A percentile compares a stretch with the other conserved stretches of the same genome.
Conservation (phyloP, 2,329 filamentous ascomycete genomes). For the Sporothrix brasiliensis region DNA sequence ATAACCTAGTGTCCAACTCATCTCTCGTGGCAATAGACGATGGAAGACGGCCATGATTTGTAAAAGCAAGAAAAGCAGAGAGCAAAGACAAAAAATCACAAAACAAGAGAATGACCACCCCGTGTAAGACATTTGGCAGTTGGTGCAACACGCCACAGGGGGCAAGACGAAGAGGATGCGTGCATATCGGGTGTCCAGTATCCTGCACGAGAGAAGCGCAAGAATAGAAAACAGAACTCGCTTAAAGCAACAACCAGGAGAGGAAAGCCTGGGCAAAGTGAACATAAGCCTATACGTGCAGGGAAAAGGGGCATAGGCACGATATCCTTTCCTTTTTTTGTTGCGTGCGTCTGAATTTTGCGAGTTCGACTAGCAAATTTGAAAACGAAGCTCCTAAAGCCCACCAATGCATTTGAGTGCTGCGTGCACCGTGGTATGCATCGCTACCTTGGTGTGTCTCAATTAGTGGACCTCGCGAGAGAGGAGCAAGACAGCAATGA, state of each 20-base stretch:
- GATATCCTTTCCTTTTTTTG: background rate
- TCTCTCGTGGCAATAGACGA: slow-evolving; percentile 22
- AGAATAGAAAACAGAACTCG: background rate
- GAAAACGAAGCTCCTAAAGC: background rate
- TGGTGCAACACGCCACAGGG: slow-evolving; percentile 18
- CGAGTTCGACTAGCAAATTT: background rate
- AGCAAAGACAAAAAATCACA: background rate
- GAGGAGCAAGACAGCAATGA: slow-evolving; percentile 23
- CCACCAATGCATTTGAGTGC: slow-evolving; percentile 11
- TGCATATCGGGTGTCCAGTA: slow-evolving; percentile 8
- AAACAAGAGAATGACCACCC: slow-evolving; percentile 5
- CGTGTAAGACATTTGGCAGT: slow-evolving; percentile 22
- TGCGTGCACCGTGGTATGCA: background rate
- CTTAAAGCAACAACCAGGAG: background rate
- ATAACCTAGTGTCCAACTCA: slow-evolving; percentile 10
- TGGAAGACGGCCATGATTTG: background rate
- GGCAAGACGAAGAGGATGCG: background rate
- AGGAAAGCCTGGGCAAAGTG: background rate
- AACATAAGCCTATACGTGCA: background rate
- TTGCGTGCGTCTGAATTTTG: background rate
- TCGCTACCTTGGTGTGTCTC: slow-evolving; percentile 12
- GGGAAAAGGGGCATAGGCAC: too few species aligned
- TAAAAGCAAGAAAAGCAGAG: background rate
- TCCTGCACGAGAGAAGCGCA: background rate
- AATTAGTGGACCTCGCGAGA: slow-evolving; percentile 17